These are phyloP conservation scores for Nicotiana noctiflora DNA, from an alignment of 257 asterid species.

Conservation along the genomic window DNA sequence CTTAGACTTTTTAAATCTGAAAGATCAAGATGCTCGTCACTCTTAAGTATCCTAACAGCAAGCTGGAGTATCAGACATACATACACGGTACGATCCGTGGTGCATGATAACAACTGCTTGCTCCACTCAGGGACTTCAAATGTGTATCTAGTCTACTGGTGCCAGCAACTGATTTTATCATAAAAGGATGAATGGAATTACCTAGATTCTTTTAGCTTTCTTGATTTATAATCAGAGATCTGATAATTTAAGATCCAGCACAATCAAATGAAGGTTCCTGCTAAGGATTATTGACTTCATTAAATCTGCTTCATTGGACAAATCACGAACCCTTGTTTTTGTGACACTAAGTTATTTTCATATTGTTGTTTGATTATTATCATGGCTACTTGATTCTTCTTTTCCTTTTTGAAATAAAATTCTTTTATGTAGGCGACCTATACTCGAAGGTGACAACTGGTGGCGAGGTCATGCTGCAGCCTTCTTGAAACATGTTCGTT, in stretches of 20 bases:
- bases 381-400: background rate
- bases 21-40: background rate
- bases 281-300: background rate
- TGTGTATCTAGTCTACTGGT: background rate
- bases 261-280: background rate
- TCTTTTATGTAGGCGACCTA: slow-evolving; percentile 13
- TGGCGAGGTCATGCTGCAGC: slow-evolving; percentile 36
- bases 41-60: background rate
- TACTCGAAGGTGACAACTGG: slow-evolving; percentile 30
- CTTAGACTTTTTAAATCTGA: background rate
- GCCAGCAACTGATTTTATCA: background rate
- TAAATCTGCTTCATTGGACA: background rate
- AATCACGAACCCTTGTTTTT: background rate
- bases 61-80: background rate
- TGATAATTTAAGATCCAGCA: background rate
- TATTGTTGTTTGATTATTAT: background rate
- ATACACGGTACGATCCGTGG: background rate
- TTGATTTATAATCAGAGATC: background rate
- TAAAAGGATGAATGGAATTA: background rate
- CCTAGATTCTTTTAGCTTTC: background rate
- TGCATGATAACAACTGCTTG: background rate
- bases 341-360: background rate
- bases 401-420: background rate
- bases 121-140: background rate
- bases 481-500: slow-evolving; percentile 21